Base-by-base conservation (phyloP, 768 basidiomycete genomes). In the Boletellus ananas region DNA sequence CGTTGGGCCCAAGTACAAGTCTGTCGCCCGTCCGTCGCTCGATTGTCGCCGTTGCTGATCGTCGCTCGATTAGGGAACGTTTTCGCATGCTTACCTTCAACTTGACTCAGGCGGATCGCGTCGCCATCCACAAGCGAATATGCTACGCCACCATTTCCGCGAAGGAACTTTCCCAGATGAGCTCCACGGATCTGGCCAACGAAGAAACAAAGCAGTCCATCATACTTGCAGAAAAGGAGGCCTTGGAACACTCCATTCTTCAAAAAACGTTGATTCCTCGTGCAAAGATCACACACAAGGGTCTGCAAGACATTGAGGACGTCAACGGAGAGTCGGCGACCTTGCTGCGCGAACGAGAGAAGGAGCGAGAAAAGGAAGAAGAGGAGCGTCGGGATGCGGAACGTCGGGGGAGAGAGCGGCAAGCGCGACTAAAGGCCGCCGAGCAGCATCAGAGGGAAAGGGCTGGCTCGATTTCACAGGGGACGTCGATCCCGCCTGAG, bases 201-300 rank as follows among this genome's bases (percentile, higher is more conserved):
- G 91, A 94, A 66, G 88, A 93, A 68, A 82, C 80, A 50, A 84
- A 90, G 64, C 79, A 87, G 63, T 84, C 86, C 45, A 93, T 92
- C 63, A 87, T 83, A 64, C 79, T 80, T 42, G 85, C 87, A 20
- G 87, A 92, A 65, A 78, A 89, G 61, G 89, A 90, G 70, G 82
- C 89, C 1, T 71, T 95, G 59, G 85, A 83, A 64, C 84, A 92
- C 66, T 90, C 90, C 8, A 94, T 94, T 58, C 72, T 94, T 52
- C 79, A 82, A 63, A 88, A 85, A 68, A 74, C 79, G 9, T 72
- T 74, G 9, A 76, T 79, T 20, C 74, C 78, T 31, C 77, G 80
- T 33, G 88, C 91, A 47, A 94, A 94, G 68, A 87, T 92, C 53
- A 95, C 92, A 23, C 92, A 94, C 74, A 95, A 95, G 70, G 92